Base-by-base conservation (phyloP, 1,284 basidiomycete genomes). In the Lignosus rhinocerotis region DNA sequence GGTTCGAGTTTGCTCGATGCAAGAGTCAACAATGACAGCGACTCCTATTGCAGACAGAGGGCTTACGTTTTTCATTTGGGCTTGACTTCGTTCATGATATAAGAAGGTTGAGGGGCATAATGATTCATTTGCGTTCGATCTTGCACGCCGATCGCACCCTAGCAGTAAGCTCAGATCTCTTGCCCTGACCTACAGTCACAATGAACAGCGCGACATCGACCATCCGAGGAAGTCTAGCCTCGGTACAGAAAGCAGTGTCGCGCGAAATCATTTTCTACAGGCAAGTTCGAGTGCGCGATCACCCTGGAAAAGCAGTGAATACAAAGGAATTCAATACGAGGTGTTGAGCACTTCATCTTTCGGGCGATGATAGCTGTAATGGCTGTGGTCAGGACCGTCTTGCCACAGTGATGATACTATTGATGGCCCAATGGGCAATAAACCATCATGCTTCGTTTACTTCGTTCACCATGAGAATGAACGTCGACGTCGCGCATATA, bases 381-480 rank as follows among this genome's bases (percentile, higher is more conserved):
- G 3, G 48, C 42, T 52, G 31, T 1, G 16, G 47, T 47, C 1
- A 43, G n/a, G 25, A 25, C 25, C 25, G 25, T 31, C 17, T 49
- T 32, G 3, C 43, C 19, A 2, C 17, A 12, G 43, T 39, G n/a
- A 3, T 31, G 10, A 39, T 25, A 16, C 5, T 9, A 21, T 25
- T 19, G 11, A n/a, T 16, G 21, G 73, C 86, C 70, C 67, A 88
- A 87, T 89, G 86, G 12, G 88, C 80, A 65, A 90, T 85, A 69
- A 90, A 90, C 10, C 80, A 84, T 71, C 89, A 90, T 25, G 84
- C 86, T 61, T 89, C 86, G 70, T 89, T 84, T 4, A 90, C 85
- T 67, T 89, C 88, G 53, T 84, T 83, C 39, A 73, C 87, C 88
- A 52, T 3, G 46, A 60, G 48, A 63, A 63, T 50, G 44, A 32